Conservation (phyloP, 176 grass and related monocot species). For the Rhynchospora tenuis region DNA sequence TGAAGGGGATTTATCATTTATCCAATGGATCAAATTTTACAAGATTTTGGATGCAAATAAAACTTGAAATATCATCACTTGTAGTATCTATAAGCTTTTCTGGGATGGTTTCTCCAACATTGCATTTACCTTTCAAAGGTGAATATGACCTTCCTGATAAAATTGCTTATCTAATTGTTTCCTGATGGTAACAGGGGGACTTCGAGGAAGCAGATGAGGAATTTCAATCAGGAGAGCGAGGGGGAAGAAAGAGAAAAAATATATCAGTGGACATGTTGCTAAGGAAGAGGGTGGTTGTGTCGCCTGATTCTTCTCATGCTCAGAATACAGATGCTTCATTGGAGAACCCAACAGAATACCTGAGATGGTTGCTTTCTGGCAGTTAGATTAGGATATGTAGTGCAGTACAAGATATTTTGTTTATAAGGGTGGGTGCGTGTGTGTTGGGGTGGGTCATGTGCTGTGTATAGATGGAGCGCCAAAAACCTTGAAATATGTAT, state of each 20-base stretch:
- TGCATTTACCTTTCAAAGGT: neutral
- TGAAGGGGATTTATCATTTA: neutral
- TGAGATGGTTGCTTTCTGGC: constrained; percentile 6
- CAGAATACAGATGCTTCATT: neutral
- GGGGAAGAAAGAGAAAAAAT: constrained; percentile 24
- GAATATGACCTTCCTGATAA: neutral
- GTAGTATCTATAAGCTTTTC: too few species aligned
- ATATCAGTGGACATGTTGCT: constrained; percentile 5
- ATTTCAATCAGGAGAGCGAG: constrained; percentile 3
- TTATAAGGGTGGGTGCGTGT: neutral
- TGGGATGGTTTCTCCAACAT: neutral
- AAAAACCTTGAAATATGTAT: neutral
- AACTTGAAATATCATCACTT: neutral
- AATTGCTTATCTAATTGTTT: neutral
- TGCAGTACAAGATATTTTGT: neutral
- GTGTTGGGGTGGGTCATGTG: neutral
- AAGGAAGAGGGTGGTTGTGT: constrained; percentile 20
- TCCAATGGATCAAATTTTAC: neutral
- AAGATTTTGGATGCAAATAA: neutral
- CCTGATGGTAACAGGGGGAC: neutral
- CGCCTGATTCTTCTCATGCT: neutral
- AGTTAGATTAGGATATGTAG: neutral
- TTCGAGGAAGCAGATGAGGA: constrained; percentile 14
- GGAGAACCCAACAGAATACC: neutral
- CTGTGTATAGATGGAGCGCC: neutral